Evolutionary conservation across 176 grass and related monocot genomes (phyloP).

Genomic region (Bolboschoenus planiculmis): DNA sequence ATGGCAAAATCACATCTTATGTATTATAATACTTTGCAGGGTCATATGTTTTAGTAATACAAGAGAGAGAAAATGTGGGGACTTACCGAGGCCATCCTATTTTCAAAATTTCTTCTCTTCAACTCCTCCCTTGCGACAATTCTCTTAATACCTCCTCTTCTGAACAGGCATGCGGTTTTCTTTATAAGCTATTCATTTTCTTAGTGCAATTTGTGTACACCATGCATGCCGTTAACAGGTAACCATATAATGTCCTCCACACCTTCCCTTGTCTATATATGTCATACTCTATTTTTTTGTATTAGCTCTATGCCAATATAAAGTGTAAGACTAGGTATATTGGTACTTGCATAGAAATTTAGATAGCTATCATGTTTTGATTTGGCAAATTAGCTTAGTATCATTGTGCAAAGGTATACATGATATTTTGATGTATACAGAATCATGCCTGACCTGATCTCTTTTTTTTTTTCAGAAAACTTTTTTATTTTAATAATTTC

Average conservation of each 20-base stretch:
- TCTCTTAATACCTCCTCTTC: conserved; percentile 46
- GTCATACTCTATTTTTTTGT: neutral
- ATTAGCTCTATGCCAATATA: neutral
- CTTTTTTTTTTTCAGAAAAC: conserved; percentile 14
- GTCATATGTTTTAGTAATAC: conserved; percentile 80
- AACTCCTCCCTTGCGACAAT: conserved; percentile 75
- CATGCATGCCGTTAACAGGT: conserved; percentile 1
- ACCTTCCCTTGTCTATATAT: neutral
- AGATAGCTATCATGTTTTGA: neutral
- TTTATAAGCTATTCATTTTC: conserved; percentile 21
- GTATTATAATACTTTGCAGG: conserved; percentile 29
- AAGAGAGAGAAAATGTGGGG: conserved; percentile 72
- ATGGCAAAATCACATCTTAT: neutral
- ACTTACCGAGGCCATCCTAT: conserved; percentile 75
- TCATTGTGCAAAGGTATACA: neutral
- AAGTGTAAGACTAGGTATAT: neutral
- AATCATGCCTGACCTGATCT: neutral
- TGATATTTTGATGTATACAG: neutral
- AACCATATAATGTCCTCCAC: neutral
- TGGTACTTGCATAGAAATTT: neutral
- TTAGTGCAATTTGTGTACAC: conserved; percentile 9
- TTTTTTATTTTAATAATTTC: conserved; percentile 1
- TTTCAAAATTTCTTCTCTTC: conserved; percentile 81
- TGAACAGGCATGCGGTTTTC: conserved; percentile 47
- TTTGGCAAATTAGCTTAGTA: neutral